A percentile compares a stretch with the other conserved stretches of the same genome.
Evolutionary conservation across 2,329 filamentous ascomycete genomes (phyloP).

Genomic region (Colletotrichum phormii): DNA sequence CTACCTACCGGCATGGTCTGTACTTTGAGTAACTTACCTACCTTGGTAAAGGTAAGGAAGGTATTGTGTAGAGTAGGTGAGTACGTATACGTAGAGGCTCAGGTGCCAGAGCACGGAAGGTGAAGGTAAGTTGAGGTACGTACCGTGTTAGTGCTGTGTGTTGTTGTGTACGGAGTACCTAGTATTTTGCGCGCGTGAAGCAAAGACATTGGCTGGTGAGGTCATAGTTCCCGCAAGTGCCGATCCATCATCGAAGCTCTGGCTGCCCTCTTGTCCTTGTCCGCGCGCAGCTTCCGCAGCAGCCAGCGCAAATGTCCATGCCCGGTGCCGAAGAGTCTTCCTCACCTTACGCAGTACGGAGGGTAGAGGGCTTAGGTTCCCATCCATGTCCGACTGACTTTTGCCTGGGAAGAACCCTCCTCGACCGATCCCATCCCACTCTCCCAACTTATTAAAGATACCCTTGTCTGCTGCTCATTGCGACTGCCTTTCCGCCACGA

Average conservation of each 20-base stretch:
- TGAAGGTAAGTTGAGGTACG: background rate
- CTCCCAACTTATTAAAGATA: conserved; percentile 30
- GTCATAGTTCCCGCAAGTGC: conserved; percentile 39
- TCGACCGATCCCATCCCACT: conserved; percentile 11
- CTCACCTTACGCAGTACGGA: background rate
- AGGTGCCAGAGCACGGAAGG: background rate
- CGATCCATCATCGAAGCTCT: conserved; percentile 35
- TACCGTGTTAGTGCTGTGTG: background rate
- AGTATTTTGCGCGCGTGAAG: background rate
- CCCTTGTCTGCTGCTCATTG: conserved; percentile 10
- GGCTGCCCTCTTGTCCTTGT: conserved; percentile 4
- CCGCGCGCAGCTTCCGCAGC: background rate
- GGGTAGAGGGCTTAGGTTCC: background rate
- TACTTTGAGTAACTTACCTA: too few species aligned
- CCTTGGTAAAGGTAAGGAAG: too few species aligned
- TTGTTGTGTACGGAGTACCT: too few species aligned
- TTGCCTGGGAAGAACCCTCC: conserved; percentile 5
- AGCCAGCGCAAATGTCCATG: conserved; percentile 2
- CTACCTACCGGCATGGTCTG: too few species aligned
- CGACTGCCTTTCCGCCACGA: background rate
- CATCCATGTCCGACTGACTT: conserved; percentile 5
- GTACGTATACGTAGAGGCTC: background rate
- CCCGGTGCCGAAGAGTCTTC: background rate
- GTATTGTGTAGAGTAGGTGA: too few species aligned
- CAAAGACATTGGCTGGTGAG: conserved; percentile 32